Conservation (phyloP, 352 stramenopile genomes). For the Peronospora destructor region DNA sequence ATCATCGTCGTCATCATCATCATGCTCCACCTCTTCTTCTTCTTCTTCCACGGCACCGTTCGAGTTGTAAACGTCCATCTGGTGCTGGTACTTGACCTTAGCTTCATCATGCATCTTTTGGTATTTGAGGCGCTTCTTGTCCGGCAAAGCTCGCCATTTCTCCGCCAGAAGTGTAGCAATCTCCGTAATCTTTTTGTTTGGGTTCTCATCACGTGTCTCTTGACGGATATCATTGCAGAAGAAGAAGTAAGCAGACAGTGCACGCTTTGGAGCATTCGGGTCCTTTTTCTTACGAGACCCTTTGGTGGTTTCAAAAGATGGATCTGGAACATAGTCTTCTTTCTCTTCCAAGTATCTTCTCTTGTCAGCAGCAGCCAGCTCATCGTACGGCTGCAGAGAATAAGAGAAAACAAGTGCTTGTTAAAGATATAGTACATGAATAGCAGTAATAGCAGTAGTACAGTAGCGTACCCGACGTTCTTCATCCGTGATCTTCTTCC, state of each 20-base stretch:
- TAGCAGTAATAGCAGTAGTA: too few relatives aligned
- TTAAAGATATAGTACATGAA: not conserved
- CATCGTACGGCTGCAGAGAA: slow-evolving; percentile 67
- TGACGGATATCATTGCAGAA: slow-evolving; percentile 92
- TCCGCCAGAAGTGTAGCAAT: slow-evolving; percentile 67
- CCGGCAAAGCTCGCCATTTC: slow-evolving; percentile 84
- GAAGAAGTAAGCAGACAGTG: slow-evolving; percentile 92
- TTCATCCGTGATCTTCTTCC: slow-evolving; percentile 65
- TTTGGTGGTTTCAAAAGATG: slow-evolving; percentile 62
- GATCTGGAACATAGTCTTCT: slow-evolving; percentile 85
- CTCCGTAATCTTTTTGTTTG: slow-evolving; percentile 91
- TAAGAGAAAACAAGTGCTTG: not conserved
- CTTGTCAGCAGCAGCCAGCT: slow-evolving; percentile 81
- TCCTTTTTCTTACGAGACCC: slow-evolving; percentile 86
- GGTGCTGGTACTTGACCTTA: slow-evolving; percentile 83
- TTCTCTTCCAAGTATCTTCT: slow-evolving; percentile 84
- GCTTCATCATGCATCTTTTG: slow-evolving; percentile 83
- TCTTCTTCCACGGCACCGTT: slow-evolving; percentile 31
- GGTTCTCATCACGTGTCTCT: slow-evolving; percentile 88
- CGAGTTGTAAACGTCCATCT: slow-evolving; percentile 88
- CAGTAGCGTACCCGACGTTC: slow-evolving; percentile 42
- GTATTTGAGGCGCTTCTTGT: slow-evolving; percentile 89
- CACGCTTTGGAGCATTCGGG: slow-evolving; percentile 90
- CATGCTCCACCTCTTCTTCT: slow-evolving; percentile 67
- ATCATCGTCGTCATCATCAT: slow-evolving; percentile 60